These are phyloP conservation scores for Friedmanniomyces simplex DNA, from an alignment of 495 filamentous ascomycete species.

Conservation along the genomic window DNA sequence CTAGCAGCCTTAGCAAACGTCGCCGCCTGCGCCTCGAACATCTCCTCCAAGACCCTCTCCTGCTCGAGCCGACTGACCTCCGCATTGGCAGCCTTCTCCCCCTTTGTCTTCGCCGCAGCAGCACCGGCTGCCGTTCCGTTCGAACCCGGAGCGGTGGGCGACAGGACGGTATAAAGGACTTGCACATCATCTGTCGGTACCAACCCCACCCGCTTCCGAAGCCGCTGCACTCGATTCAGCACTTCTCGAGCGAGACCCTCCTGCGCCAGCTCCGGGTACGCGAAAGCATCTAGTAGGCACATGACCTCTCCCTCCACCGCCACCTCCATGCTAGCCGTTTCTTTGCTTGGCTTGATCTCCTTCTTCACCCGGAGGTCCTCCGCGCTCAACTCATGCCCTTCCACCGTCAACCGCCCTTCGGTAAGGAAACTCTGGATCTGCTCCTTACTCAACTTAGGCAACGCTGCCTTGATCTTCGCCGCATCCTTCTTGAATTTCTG, in stretches of 20 bases:
- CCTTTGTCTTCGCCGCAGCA: not conserved
- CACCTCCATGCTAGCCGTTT: slow-evolving; percentile 62
- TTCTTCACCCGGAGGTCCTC: slow-evolving; percentile 80
- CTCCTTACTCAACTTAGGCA: slow-evolving; percentile 67
- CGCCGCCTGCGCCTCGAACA: slow-evolving; percentile 57
- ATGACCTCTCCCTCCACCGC: slow-evolving; percentile 79
- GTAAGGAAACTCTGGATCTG: slow-evolving; percentile 65
- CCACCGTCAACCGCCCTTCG: slow-evolving; percentile 62
- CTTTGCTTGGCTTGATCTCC: slow-evolving; percentile 57
- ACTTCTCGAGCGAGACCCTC: slow-evolving; percentile 74
- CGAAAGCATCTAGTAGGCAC: slow-evolving; percentile 64
- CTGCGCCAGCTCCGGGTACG: slow-evolving; percentile 62
- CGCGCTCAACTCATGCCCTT: slow-evolving; percentile 68
- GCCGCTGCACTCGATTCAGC: slow-evolving; percentile 69
- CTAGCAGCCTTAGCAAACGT: slow-evolving; percentile 68
- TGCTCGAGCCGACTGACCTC: slow-evolving; percentile 49
- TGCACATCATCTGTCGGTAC: slow-evolving; percentile 74
- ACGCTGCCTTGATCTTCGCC: slow-evolving; percentile 77
- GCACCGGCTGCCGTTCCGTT: slow-evolving; percentile 7
- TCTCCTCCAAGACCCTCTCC: slow-evolving; percentile 42
- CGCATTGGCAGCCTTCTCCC: slow-evolving; percentile 11
- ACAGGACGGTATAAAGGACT: slow-evolving; percentile 69
- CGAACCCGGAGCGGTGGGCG: not conserved
- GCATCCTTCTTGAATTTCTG: slow-evolving; percentile 96
- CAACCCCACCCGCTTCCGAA: slow-evolving; percentile 74